Base-by-base conservation (phyloP, 345 rosid species). In the Clarkia xantiana region DNA sequence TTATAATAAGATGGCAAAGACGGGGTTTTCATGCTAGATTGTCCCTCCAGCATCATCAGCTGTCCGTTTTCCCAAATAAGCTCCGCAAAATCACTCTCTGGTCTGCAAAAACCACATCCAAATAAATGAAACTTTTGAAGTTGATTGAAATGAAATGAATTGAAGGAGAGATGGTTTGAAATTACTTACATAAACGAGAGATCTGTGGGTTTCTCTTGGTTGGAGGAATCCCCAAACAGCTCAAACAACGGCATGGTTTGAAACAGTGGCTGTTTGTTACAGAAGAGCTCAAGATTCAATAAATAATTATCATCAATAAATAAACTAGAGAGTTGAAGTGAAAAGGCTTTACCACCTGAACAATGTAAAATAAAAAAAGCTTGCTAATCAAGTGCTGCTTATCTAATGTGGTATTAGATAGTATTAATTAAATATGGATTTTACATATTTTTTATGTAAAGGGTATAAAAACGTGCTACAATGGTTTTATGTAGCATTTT, bases 41-140 rank as follows among this genome's bases (percentile, higher is more conserved):
- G 94, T 47, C 78, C 78, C 50, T 76, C 78, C 54, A 76, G 84
- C 72, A 67, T 57, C 64, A 67, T 48, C 55, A 82, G 54, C 62
- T 80, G 94, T 63, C 94, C 95, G 53, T 79, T 82, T 64, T 82
- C 78, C 88, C 88, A 80, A 1, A 86, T 75, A 11, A 89, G 62
- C 76, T 82, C 97, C 47, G 59, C 70, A 45, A 75, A 60, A 29
- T 89, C 86, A 68, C 70, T 76, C 58, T 63, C 76, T 50, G 82
- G 74, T 60, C 95, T 89, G 94, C 55, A 46, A 50, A 59, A 47
- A 52, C 55, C 23, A 34, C 38, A 10, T 45, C 17, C 4, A 6
- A 49, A 23, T 8, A 39, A 12, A 14, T 11, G 38, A 34, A 57
- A 10, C n/a, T 42, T 42, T 50, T 14, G 34, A n/a, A n/a, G n/a